Evolutionary conservation across 1,284 basidiomycete species (phyloP).

Genomic region (Sporisorium reilianum): DNA sequence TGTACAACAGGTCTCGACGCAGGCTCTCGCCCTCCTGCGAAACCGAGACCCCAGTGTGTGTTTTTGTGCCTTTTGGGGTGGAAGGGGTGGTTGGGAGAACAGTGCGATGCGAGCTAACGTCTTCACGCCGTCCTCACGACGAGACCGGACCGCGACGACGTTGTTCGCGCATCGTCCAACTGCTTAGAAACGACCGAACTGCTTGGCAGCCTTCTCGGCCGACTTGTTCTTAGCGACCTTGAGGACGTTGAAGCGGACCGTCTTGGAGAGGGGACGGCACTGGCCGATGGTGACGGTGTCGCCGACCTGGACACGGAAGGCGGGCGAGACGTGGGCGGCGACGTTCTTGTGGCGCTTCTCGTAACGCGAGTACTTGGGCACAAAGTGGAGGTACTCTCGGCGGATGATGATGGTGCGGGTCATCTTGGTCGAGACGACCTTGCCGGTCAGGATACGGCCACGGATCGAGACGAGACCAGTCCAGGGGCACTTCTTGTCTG

Average conservation of each 20-base stretch:
- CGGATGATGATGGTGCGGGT: slow-evolving; percentile 98
- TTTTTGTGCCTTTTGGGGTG: slow-evolving; percentile 19
- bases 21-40: slow-evolving; percentile 50
- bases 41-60: slow-evolving; percentile 13
- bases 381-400: slow-evolving; percentile 94
- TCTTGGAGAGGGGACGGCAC: slow-evolving; percentile 99
- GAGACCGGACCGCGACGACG: background rate
- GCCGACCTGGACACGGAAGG: slow-evolving; percentile 86
- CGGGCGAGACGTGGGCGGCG: slow-evolving; percentile 94
- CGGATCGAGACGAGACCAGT: slow-evolving; percentile 85
- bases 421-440: slow-evolving; percentile 99
- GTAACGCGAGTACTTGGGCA: slow-evolving; percentile 90
- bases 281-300: slow-evolving; percentile 97
- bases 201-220: slow-evolving; percentile 74
- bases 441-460: slow-evolving; percentile 97
- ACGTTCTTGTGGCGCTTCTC: slow-evolving; percentile 89
- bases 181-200: slow-evolving; percentile 91
- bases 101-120: background rate
- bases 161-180: background rate
- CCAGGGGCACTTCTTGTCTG: slow-evolving; percentile 99
- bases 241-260: slow-evolving; percentile 97
- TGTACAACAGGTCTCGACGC: slow-evolving; percentile 38
- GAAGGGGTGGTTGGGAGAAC: background rate
- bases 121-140: background rate
- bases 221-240: slow-evolving; percentile 76